These are phyloP conservation scores for Cryptosporidium xiaoi DNA, from an alignment of 169 alveolate species.

Conservation along the genomic window DNA sequence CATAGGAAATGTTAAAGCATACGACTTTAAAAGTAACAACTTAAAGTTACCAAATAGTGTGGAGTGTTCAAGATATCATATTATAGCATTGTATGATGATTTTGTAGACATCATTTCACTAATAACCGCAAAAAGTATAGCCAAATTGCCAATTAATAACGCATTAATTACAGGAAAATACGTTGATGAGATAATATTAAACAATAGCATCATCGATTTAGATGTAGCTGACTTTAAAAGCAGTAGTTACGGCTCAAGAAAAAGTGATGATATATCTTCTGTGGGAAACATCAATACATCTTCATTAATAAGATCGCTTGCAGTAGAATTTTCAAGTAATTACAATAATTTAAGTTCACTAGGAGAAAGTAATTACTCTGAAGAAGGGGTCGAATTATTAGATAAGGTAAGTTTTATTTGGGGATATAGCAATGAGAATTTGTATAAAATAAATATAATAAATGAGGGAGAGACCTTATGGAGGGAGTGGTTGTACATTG, in stretches of 20 bases:
- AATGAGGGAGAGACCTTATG: slow-evolving; percentile 61
- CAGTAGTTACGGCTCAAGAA: not conserved
- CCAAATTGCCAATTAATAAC: slow-evolving; percentile 21
- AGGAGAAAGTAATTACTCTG: not conserved
- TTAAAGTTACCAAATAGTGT: slow-evolving; percentile 41
- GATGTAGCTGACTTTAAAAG: not conserved
- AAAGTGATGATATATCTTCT: not conserved
- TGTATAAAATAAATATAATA: slow-evolving; percentile 44
- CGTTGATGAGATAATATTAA: not conserved
- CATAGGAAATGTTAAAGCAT: not conserved
- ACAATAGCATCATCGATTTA: not conserved
- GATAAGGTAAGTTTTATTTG: slow-evolving; percentile 59
- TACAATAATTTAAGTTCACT: slow-evolving; percentile 6
- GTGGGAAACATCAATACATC: not conserved
- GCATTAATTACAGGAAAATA: slow-evolving; percentile 8
- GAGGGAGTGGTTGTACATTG: slow-evolving; percentile 68
- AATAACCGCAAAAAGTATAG: slow-evolving; percentile 40
- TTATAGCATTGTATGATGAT: slow-evolving; percentile 47
- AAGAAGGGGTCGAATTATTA: slow-evolving; percentile 30
- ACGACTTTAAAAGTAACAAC: slow-evolving; percentile 1
- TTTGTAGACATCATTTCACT: slow-evolving; percentile 27
- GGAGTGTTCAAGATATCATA: slow-evolving; percentile 66
- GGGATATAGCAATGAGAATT: slow-evolving; percentile 47
- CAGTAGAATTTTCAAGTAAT: slow-evolving; percentile 18
- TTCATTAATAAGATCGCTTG: not conserved